phyloP scores from a whole-genome alignment of 2,329 filamentous ascomycete species.

The Xylaria hypoxylon region DNA sequence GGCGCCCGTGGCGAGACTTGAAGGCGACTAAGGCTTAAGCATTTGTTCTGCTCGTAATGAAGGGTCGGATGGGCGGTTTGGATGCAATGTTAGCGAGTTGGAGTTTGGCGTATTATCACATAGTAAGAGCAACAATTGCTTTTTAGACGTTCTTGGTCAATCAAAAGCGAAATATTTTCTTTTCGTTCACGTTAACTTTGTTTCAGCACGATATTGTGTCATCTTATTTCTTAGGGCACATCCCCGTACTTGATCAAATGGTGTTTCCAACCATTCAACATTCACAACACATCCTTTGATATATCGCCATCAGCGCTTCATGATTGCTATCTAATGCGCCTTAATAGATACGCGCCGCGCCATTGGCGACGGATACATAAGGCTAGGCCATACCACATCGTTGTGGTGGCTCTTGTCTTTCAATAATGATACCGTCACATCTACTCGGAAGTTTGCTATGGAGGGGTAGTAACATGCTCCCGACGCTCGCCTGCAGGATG shows the following conservation, averaged over 20 bases:
- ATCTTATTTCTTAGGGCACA: neutral
- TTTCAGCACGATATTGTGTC: neutral
- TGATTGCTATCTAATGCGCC: neutral
- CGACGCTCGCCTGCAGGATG: slow-evolving; percentile 14
- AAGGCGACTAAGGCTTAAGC: slow-evolving; percentile 71
- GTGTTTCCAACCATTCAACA: neutral
- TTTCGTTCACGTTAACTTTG: neutral
- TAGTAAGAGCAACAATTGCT: slow-evolving; percentile 3
- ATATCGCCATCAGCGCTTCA: neutral
- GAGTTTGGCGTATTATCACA: slow-evolving; percentile 21
- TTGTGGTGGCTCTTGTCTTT: neutral
- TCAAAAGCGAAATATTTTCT: neutral
- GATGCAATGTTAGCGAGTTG: slow-evolving; percentile 1
- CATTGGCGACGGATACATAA: neutral
- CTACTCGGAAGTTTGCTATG: neutral
- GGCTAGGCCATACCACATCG: neutral
- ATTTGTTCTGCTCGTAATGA: neutral
- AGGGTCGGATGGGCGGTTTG: neutral
- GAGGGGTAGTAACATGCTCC: slow-evolving; percentile 18
- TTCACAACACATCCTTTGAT: neutral
- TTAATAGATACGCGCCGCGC: neutral
- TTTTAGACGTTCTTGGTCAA: neutral
- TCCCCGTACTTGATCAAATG: neutral
- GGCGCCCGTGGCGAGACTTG: slow-evolving; percentile 77
- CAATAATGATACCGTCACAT: neutral